Evolutionary conservation across 2,329 filamentous ascomycete species (phyloP).

Genomic region (Pseudocercospora fijiensis): DNA sequence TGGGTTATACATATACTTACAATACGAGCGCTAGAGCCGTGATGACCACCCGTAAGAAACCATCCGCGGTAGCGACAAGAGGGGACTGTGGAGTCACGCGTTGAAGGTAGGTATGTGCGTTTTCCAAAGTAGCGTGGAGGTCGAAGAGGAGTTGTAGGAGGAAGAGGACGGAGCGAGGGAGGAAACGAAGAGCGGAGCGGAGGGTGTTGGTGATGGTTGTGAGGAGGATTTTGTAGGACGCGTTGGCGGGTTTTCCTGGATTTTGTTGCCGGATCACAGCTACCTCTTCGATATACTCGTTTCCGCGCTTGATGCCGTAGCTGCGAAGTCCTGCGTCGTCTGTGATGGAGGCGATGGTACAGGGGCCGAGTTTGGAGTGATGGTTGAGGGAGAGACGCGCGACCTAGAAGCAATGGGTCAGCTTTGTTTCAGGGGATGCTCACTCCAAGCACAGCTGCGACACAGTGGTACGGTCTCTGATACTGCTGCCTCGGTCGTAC

Average conservation of each 20-base stretch:
- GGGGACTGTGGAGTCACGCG: background rate
- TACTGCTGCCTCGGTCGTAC: background rate
- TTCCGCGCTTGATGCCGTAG: background rate
- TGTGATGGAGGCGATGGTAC: background rate
- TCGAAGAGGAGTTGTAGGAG: background rate
- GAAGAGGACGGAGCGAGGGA: background rate
- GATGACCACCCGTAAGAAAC: background rate
- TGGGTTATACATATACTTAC: too few species aligned
- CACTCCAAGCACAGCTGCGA: background rate
- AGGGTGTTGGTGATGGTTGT: background rate
- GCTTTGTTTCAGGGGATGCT: background rate
- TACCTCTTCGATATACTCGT: background rate
- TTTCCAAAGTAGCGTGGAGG: background rate
- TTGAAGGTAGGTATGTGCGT: background rate
- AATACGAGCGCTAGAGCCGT: background rate
- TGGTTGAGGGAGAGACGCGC: too few species aligned
- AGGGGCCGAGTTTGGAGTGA: too few species aligned
- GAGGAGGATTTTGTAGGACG: background rate
- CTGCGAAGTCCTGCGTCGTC: background rate
- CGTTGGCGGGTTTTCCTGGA: background rate
- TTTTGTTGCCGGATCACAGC: background rate
- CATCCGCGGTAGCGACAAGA: background rate
- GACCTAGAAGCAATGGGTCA: background rate
- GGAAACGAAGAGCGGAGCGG: background rate
- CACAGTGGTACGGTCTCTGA: background rate